Base-by-base conservation (phyloP, 2,329 filamentous ascomycete species). In the Tolypocladium tundrense region DNA sequence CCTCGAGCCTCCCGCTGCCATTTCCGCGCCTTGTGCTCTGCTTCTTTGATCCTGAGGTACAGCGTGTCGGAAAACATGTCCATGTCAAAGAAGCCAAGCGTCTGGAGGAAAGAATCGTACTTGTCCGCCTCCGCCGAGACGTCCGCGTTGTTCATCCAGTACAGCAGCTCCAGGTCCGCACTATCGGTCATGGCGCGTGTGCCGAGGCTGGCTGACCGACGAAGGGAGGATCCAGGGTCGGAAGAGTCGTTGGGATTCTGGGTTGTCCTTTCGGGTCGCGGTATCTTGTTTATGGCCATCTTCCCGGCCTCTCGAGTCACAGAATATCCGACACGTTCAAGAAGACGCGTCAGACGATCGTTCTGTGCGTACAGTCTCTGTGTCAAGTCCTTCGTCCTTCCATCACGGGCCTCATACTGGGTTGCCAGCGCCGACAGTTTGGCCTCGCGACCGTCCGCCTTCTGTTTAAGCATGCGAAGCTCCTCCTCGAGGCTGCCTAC, bases 11-110 rank as follows among this genome's bases (percentile, higher is more conserved):
- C 94, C 60, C 90, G 90, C 67, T 94, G 91, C 78, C 92, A 92
- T 73, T 96, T 97, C 58, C 92, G 88, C 21, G 92, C 92, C 60
- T 94, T 88, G 64, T 94, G 87, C 71, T 99, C 94, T 60, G 95
- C 88, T 67, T 99, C 94, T 66, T 93, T 95, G 66, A 97, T 85
- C 16, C 94, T 88, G 67, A 93, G 94, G 61, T 90, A 88, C 33
- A 99, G 81, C 0, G 90, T 87, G 59, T 97, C 93, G 53, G 86
- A 84, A 66, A 96, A 96, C 3, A 83, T 79, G 60, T 97, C 90
- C 53, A 93, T 79, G 67, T 96, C 90, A 67, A 99, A 94, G 35
- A 83, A 82, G 21, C 88, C 85, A 21, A 96, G 76, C 4, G 85
- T 85, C 41, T 83, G 79, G 62, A 96, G 78, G 67, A 91, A 96